Evolutionary conservation across 1,139 yeast genomes (phyloP).

Genomic region (Yarrowia galli): DNA sequence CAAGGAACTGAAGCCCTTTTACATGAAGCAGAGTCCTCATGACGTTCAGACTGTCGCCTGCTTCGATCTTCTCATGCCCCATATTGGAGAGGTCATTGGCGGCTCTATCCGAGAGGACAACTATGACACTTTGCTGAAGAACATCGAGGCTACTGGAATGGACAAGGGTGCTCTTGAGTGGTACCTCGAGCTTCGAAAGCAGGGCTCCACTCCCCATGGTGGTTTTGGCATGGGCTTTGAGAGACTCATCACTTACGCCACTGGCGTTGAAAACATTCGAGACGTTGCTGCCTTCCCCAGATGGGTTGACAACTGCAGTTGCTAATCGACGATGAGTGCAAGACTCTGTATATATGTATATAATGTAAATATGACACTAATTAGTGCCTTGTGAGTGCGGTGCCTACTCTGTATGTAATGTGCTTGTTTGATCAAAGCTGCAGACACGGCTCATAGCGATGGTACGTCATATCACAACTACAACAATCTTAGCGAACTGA

Average conservation of each 20-base stretch:
- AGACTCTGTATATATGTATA: conserved; percentile 8
- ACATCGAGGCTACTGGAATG: conserved; percentile 58
- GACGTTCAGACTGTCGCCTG: conserved; percentile 77
- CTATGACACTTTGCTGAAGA: conserved; percentile 56
- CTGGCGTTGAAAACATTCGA: conserved; percentile 75
- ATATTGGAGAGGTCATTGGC: conserved; percentile 94
- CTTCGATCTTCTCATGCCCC: conserved; percentile 87
- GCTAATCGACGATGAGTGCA: conserved; percentile 47
- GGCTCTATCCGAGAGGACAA: conserved; percentile 90
- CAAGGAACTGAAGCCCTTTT: conserved; percentile 78
- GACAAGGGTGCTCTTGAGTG: conserved; percentile 66
- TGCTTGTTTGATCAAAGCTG: no score
- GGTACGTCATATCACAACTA: no score
- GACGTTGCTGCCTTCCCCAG: conserved; percentile 90
- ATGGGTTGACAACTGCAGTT: conserved; percentile 57
- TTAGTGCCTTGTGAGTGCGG: no score
- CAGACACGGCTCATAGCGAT: no score
- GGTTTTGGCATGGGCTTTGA: conserved; percentile 98
- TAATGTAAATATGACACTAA: conserved; percentile 12
- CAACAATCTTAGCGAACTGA: no score
- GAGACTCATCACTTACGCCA: conserved; percentile 73
- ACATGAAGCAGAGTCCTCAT: conserved; percentile 66
- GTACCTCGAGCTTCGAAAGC: conserved; percentile 76
- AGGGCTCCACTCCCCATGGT: conserved; percentile 92
- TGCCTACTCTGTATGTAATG: no score